Evolutionary conservation across 176 grass and related monocot species (phyloP).

Genomic region (Aegilops umbellulata): DNA sequence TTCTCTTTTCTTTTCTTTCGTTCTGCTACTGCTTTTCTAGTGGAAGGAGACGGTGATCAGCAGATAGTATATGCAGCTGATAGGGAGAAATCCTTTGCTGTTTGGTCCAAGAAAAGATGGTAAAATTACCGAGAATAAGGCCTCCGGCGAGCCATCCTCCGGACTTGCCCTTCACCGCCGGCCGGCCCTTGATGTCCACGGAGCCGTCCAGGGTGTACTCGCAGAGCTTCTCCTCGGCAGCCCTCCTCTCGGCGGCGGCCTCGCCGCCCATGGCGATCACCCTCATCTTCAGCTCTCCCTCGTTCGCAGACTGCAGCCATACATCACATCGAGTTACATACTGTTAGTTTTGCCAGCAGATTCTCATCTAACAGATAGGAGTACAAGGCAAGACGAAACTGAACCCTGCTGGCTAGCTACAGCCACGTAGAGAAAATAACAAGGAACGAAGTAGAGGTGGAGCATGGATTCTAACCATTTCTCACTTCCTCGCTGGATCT

Average conservation of each 20-base stretch:
- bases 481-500: slow-evolving; percentile 2
- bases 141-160: slow-evolving; percentile 72
- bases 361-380: neutral
- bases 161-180: slow-evolving; percentile 63
- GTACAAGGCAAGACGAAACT: neutral
- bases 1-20: neutral
- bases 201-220: slow-evolving; percentile 74
- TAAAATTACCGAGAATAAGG: slow-evolving; percentile 62
- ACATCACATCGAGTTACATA: neutral
- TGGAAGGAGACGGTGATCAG: neutral
- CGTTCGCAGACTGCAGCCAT: slow-evolving; percentile 31
- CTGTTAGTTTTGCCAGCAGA: neutral
- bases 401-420: neutral
- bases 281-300: slow-evolving; percentile 40
- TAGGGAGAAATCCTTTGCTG: too few relatives aligned
- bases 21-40: neutral
- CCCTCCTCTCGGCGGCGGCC: neutral
- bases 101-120: neutral
- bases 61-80: neutral
- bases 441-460: neutral
- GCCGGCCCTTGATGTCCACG: slow-evolving; percentile 63
- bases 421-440: too few relatives aligned
- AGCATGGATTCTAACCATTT: slow-evolving; percentile 46
- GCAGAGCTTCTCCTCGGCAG: slow-evolving; percentile 34
- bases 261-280: slow-evolving; percentile 36